These are phyloP conservation scores for Papilionanthe hybrid DNA, from an alignment of 116 monocot genomes.

Conservation along the genomic window DNA sequence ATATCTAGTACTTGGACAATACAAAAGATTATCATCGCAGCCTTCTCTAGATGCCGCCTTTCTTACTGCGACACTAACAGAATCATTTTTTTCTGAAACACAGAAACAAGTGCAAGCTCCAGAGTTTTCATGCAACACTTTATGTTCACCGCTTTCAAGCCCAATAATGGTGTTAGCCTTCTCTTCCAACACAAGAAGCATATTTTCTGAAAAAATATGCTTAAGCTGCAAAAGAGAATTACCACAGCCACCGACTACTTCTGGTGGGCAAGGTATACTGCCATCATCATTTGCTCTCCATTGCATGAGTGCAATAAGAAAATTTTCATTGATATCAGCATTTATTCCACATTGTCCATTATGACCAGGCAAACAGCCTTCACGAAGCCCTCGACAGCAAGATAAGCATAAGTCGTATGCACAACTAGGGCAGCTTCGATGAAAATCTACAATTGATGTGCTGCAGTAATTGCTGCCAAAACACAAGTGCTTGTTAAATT, in stretches of 20 bases:
- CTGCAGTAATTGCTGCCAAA: conserved; percentile 45
- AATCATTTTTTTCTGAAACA: conserved; percentile 13
- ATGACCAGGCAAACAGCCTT: conserved; percentile 22
- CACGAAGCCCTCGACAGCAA: conserved; percentile 58
- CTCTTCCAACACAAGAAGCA: conserved; percentile 36
- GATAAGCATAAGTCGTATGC: conserved; percentile 47
- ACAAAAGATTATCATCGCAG: conserved; percentile 43
- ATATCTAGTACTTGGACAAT: conserved; percentile 36
- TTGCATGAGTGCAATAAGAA: conserved; percentile 4
- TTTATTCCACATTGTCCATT: background rate
- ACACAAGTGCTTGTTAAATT: conserved; percentile 2
- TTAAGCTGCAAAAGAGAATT: conserved; percentile 43
- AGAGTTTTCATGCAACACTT: conserved; percentile 1
- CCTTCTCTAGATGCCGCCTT: conserved; percentile 48
- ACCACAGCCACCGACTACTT: conserved; percentile 65
- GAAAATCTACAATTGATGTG: conserved; percentile 56
- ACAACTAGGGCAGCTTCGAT: conserved; percentile 51
- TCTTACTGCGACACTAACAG: conserved; percentile 11
- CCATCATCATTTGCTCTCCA: conserved; percentile 58
- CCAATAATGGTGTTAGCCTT: conserved; percentile 30
- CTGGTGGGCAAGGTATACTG: conserved; percentile 55
- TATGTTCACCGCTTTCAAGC: background rate
- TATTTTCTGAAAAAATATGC: conserved; percentile 38
- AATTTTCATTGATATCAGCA: conserved; percentile 4
- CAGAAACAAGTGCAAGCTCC: conserved; percentile 33